Percentiles rank a stretch among this genome's conserved stretches.
Conservation (phyloP, 108 stramenopile genomes). For the Cyclotella baltica region DNA sequence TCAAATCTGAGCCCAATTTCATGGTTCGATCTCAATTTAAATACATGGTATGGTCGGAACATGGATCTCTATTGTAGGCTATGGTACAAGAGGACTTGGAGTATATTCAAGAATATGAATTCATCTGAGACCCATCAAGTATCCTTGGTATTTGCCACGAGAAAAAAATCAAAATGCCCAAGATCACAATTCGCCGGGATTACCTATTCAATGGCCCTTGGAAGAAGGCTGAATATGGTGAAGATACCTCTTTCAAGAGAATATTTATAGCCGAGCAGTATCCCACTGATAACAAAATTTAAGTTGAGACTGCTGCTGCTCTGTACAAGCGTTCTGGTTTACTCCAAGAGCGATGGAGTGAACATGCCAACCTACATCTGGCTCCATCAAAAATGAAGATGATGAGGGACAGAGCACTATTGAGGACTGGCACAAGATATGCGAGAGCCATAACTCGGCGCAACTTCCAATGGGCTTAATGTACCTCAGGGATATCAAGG, state of each 20-base stretch:
- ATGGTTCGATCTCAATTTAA: too few relatives aligned
- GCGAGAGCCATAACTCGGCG: not conserved
- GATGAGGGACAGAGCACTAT: not conserved
- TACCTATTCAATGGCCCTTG: not conserved
- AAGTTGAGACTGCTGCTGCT: not conserved
- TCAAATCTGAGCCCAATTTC: too few relatives aligned
- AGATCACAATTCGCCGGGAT: not conserved
- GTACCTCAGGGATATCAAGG: not conserved
- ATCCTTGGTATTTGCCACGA: not conserved
- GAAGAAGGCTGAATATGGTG: not conserved
- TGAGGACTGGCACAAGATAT: not conserved
- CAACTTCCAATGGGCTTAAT: not conserved
- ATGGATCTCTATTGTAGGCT: too few relatives aligned
- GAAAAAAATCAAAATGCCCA: not conserved
- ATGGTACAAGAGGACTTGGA: not conserved
- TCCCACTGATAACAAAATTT: not conserved
- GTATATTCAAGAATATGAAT: not conserved
- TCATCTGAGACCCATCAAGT: not conserved
- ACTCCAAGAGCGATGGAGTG: not conserved
- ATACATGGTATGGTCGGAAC: too few relatives aligned
- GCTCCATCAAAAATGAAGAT: not conserved
- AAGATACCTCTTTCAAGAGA: not conserved
- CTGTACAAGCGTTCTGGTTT: not conserved
- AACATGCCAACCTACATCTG: not conserved
- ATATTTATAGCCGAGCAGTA: not conserved